Evolutionary conservation across 768 basidiomycete species (phyloP).

Genomic region (Boletus coccyginus): DNA sequence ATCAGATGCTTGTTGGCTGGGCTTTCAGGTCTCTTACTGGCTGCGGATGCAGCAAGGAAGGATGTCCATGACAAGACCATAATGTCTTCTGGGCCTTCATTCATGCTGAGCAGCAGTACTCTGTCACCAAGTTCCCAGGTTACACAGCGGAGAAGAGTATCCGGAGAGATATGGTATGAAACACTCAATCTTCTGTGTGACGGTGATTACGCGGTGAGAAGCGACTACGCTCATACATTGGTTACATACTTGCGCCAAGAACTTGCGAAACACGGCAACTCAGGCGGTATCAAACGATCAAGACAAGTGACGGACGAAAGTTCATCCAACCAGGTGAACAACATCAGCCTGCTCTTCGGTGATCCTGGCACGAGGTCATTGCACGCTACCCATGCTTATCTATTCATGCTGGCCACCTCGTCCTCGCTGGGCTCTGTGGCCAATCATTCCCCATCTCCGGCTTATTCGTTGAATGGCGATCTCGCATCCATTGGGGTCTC

Average conservation of each 20-base stretch:
- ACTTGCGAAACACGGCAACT: conserved; percentile 55
- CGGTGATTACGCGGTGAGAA: conserved; percentile 68
- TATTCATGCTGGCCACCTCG: conserved; percentile 76
- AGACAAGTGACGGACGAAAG: conserved; percentile 46
- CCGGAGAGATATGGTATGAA: conserved; percentile 89
- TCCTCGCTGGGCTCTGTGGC: conserved; percentile 53
- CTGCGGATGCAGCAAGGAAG: conserved; percentile 47
- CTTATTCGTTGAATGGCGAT: conserved; percentile 35
- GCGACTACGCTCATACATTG: conserved; percentile 73
- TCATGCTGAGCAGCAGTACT: conserved; percentile 28
- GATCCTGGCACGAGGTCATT: conserved; percentile 70
- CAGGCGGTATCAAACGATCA: conserved; percentile 45
- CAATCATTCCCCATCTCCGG: conserved; percentile 40
- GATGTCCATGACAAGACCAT: conserved; percentile 14
- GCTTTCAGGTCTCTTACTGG: conserved; percentile 65
- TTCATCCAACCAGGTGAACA: conserved; percentile 44
- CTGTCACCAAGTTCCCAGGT: conserved; percentile 30
- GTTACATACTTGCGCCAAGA: conserved; percentile 75
- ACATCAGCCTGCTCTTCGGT: conserved; percentile 48
- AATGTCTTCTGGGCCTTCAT: conserved; percentile 21
- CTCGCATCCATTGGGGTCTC: conserved; percentile 26
- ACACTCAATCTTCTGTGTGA: conserved; percentile 85
- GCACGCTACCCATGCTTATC: conserved; percentile 75
- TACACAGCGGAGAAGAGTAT: conserved; percentile 63
- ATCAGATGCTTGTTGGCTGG: conserved; percentile 69